Evolutionary conservation across 2,329 filamentous ascomycete genomes (phyloP).

Genomic region (Ceratocystis papillata): DNA sequence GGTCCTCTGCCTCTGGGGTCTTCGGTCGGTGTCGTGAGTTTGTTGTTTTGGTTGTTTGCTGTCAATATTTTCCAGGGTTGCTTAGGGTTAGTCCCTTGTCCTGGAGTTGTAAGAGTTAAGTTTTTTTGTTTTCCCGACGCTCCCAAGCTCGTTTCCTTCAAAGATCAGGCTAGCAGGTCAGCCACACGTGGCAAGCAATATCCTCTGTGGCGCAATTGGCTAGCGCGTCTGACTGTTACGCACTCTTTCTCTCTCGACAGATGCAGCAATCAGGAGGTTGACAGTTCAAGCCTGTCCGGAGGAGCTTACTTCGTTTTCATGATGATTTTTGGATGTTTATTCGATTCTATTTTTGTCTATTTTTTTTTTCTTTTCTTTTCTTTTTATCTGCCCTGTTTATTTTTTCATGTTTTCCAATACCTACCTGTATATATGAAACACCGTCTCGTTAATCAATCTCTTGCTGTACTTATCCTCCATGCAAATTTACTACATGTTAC

Average conservation of each 20-base stretch:
- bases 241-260: background rate
- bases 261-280: slow-evolving; percentile 12
- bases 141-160: background rate
- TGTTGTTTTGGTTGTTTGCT: no score
- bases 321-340: background rate
- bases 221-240: slow-evolving; percentile 51
- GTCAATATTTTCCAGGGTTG: no score
- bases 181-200: background rate
- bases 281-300: slow-evolving; percentile 15
- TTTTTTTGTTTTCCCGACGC: background rate
- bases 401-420: background rate
- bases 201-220: slow-evolving; percentile 40
- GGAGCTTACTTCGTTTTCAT: background rate
- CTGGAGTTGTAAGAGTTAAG: no score
- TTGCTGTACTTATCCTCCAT: background rate
- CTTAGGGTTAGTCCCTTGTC: no score
- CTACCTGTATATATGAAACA: no score
- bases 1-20: no score
- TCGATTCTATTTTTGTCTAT: background rate
- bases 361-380: background rate
- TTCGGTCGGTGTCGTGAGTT: no score
- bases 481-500: background rate
- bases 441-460: no score
- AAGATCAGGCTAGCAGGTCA: background rate
- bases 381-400: background rate